Base-by-base conservation (phyloP, 495 filamentous ascomycete genomes). In the Poronia punctata region DNA sequence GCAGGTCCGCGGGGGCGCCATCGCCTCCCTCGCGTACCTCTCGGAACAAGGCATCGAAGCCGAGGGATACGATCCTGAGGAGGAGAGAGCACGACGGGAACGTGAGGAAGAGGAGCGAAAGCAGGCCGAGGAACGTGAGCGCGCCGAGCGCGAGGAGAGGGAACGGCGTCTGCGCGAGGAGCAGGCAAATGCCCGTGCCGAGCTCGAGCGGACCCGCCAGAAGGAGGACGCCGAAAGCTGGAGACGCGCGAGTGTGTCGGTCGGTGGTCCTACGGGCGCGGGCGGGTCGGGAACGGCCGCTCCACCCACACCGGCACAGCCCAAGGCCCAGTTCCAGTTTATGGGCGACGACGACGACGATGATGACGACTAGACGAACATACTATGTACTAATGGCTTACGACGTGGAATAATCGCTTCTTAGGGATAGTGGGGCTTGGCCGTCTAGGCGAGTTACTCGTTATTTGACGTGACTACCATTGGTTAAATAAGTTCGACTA, bases 1-100 rank as follows among this genome's bases (percentile, higher is more conserved):
- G 19, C 61, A 69, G 10, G 80, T 88, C 39, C 70, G 74, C 25
- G 57, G 62, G 23, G 83, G 84, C 23, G 80, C 74, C 5, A 66
- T 88, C 36, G 78, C 71, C 4, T 57, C 63, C 22, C 72, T 80
- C 17, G 75, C 81, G 44, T 55, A 57, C 17, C 63, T 83, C 50
- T 23, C 72, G 3, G 77, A 83, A 48, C 52, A 66, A 25, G 79
- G 78, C 1, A 63, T 70, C 41, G 75, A 83, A 53, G 70, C 71
- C 21, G 61, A 60, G 30, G 68, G 62, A 8, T 75, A 76, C 60
- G 75, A 73, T 43, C 72, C 68, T 17, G 70, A 68, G 46, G 65
- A 61, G 34, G 70, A 70, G 44, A 69, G 67, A 33, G 59, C 55
- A 40, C 53, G 52, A 7, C 60, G 63, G 41, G 60, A 61, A 56